phyloP scores from a whole-genome alignment of 2,329 filamentous ascomycete species.

The Claviceps humidiphila region DNA sequence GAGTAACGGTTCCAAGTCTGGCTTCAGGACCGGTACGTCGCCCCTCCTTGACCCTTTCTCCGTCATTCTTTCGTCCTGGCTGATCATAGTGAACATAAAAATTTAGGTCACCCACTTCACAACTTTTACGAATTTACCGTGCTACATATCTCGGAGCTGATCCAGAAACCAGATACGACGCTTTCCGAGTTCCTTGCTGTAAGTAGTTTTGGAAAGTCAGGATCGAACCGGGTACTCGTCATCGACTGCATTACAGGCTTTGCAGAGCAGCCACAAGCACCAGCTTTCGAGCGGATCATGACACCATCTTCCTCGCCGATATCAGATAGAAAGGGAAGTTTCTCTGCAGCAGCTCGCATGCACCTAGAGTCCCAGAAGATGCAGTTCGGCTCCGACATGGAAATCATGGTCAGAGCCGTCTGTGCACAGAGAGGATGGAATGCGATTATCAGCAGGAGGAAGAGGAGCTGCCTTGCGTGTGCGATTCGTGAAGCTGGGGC shows the following conservation, averaged over 20 bases:
- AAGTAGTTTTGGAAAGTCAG: conserved; percentile 19
- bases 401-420: conserved; percentile 57
- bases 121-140: conserved; percentile 48
- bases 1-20: conserved; percentile 31
- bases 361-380: conserved; percentile 42
- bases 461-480: conserved; percentile 59
- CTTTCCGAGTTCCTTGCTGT: conserved; percentile 33
- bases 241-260: conserved; percentile 51
- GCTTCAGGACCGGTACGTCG: conserved; percentile 33
- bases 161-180: conserved; percentile 31
- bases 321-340: conserved; percentile 22
- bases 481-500: conserved; percentile 63
- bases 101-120: conserved; percentile 47
- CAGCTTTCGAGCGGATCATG: conserved; percentile 25
- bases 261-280: conserved; percentile 32
- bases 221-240: conserved; percentile 33
- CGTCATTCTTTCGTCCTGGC: neutral
- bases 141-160: conserved; percentile 44
- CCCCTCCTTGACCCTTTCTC: neutral
- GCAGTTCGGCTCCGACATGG: conserved; percentile 50
- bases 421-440: conserved; percentile 65
- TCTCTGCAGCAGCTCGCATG: conserved; percentile 36
- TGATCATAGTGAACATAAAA: neutral
- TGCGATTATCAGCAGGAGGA: conserved; percentile 53
- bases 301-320: conserved; percentile 16